Conservation (phyloP, 1,139 yeast species). For the Diutina sp. region DNA sequence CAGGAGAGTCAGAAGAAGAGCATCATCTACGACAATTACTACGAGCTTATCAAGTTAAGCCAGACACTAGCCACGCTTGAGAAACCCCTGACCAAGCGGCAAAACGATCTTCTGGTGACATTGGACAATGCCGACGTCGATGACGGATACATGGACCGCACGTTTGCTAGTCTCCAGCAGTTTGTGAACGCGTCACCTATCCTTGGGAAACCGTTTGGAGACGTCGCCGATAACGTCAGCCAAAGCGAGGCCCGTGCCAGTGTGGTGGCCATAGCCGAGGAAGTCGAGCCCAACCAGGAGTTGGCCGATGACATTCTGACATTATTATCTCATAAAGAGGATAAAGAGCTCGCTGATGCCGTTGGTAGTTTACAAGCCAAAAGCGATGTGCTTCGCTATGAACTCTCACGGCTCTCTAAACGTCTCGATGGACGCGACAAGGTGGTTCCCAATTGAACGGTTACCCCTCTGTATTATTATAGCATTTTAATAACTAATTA, state of each 20-base stretch:
- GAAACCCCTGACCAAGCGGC: neutral
- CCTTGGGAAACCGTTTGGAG: neutral
- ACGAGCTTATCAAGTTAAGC: conserved; percentile 30
- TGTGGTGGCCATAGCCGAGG: neutral
- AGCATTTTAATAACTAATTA: neutral
- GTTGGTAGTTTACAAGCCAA: neutral
- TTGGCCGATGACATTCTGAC: neutral
- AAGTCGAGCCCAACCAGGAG: neutral
- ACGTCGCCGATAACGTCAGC: neutral
- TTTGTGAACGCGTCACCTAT: neutral
- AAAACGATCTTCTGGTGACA: neutral
- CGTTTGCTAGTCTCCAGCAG: neutral
- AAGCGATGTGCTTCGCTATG: neutral
- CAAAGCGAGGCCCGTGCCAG: neutral
- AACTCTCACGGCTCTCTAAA: neutral
- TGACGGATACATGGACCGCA: neutral
- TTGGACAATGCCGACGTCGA: neutral
- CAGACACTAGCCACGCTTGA: conserved; percentile 14
- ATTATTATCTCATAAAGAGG: neutral
- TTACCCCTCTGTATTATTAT: conserved; percentile 16
- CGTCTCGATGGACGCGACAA: conserved; percentile 8
- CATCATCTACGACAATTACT: conserved; percentile 34
- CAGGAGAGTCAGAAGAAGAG: conserved; percentile 32
- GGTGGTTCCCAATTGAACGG: conserved; percentile 25
- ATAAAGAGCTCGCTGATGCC: neutral